Evolutionary conservation across 2,329 filamentous ascomycete species (phyloP).

Genomic region (Hymenoscyphus scutula): DNA sequence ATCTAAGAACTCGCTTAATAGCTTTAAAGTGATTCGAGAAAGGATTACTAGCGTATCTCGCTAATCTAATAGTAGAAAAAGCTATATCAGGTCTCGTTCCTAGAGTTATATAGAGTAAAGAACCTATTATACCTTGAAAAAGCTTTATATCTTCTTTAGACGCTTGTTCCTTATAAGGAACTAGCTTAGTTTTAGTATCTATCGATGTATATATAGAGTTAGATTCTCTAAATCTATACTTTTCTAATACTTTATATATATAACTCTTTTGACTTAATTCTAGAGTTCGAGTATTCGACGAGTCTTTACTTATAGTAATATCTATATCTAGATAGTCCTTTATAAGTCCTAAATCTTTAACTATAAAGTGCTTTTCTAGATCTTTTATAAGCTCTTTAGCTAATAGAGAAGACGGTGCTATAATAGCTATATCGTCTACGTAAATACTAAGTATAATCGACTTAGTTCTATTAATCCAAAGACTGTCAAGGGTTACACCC

Average conservation of each 20-base stretch:
- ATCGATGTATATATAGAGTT: background rate
- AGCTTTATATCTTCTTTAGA: background rate
- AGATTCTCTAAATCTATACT: background rate
- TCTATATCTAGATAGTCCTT: background rate
- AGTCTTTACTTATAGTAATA: background rate
- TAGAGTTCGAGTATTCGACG: background rate
- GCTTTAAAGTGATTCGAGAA: background rate
- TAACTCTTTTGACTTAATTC: background rate
- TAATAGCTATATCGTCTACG: no score
- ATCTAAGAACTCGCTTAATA: background rate
- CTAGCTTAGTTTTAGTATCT: background rate
- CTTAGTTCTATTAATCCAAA: no score
- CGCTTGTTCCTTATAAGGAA: background rate
- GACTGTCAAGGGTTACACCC: no score
- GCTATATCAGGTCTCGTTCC: background rate
- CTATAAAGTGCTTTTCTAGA: background rate
- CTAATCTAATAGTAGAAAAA: background rate
- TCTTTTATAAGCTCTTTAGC: background rate
- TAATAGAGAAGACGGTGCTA: no score
- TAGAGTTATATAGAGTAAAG: background rate
- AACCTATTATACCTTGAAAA: background rate
- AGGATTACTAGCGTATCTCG: background rate
- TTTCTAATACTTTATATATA: background rate
- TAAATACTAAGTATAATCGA: no score
- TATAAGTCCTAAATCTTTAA: background rate